Conservation (phyloP, 768 basidiomycete species). For the Lactifluus subvellereus region DNA sequence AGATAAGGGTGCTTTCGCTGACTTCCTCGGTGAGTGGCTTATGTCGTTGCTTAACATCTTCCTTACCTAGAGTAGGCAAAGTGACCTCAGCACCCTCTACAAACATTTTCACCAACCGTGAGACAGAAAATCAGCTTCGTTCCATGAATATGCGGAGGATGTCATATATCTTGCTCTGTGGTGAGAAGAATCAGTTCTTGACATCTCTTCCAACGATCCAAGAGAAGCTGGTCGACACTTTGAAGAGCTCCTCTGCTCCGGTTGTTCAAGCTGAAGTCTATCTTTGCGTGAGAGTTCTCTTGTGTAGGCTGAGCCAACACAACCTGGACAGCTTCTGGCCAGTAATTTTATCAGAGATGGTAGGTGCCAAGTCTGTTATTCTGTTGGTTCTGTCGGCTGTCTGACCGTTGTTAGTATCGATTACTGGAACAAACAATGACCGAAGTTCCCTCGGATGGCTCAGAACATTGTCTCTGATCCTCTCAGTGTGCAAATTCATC, state of each 20-base stretch:
- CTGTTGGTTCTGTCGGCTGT: not conserved
- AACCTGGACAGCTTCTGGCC: constrained; percentile 97
- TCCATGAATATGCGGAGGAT: constrained; percentile 84
- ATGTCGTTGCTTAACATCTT: constrained; percentile 23
- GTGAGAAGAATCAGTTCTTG: constrained; percentile 88
- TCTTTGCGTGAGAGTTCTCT: constrained; percentile 82
- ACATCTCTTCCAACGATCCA: constrained; percentile 90
- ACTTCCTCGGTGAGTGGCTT: constrained; percentile 62
- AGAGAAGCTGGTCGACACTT: constrained; percentile 91
- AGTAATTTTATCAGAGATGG: constrained; percentile 87
- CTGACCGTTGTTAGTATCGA: constrained; percentile 54
- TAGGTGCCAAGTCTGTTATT: constrained; percentile 32
- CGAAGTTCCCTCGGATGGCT: constrained; percentile 67
- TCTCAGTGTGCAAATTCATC: constrained; percentile 90
- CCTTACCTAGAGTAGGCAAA: constrained; percentile 45
- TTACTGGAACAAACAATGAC: constrained; percentile 80
- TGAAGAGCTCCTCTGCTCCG: constrained; percentile 73
- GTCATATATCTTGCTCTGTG: constrained; percentile 79
- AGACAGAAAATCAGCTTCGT: constrained; percentile 85
- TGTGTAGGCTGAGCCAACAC: constrained; percentile 86
- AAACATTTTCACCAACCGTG: constrained; percentile 93
- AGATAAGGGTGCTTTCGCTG: constrained; percentile 81
- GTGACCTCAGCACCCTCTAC: constrained; percentile 83
- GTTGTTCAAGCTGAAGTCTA: constrained; percentile 93
- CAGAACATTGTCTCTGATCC: constrained; percentile 76